These are phyloP conservation scores for Populus hybrid DNA, from an alignment of 441 rosid genomes.

Conservation along the genomic window DNA sequence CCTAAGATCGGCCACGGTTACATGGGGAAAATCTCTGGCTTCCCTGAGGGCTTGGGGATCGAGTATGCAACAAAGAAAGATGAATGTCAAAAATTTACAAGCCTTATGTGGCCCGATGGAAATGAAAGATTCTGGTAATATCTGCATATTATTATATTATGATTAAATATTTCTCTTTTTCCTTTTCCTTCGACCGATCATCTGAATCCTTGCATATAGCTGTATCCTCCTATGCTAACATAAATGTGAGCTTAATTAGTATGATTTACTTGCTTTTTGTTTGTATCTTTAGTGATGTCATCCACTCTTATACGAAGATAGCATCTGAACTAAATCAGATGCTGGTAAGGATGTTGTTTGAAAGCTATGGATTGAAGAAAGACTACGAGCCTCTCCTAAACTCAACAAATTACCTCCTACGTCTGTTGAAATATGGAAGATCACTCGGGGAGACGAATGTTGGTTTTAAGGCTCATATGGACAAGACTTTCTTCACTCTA, in stretches of 20 bases:
- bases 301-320: constrained; percentile 37
- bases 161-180: background rate
- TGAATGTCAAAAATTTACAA: constrained; percentile 46
- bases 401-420: constrained; percentile 51
- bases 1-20: constrained; percentile 59
- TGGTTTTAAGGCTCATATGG: constrained; percentile 57
- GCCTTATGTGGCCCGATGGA: constrained; percentile 66
- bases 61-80: constrained; percentile 39
- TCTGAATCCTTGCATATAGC: background rate
- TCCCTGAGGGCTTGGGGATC: constrained; percentile 62
- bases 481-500: constrained; percentile 62
- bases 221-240: background rate
- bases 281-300: constrained; percentile 34
- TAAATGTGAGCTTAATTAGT: background rate
- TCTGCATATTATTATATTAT: background rate
- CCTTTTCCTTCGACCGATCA: background rate
- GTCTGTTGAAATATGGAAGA: constrained; percentile 48
- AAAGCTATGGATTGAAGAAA: constrained; percentile 57
- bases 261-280: background rate
- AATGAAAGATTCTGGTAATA: constrained; percentile 54
- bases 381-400: constrained; percentile 34
- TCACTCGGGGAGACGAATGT: constrained; percentile 31
- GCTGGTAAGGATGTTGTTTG: constrained; percentile 56
- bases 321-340: constrained; percentile 42
- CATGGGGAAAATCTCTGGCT: constrained; percentile 38